Evolutionary conservation across 2,329 filamentous ascomycete species (phyloP), one percentile per base, ranked within the genome.

Genomic region (Cercospora sp.): DNA sequence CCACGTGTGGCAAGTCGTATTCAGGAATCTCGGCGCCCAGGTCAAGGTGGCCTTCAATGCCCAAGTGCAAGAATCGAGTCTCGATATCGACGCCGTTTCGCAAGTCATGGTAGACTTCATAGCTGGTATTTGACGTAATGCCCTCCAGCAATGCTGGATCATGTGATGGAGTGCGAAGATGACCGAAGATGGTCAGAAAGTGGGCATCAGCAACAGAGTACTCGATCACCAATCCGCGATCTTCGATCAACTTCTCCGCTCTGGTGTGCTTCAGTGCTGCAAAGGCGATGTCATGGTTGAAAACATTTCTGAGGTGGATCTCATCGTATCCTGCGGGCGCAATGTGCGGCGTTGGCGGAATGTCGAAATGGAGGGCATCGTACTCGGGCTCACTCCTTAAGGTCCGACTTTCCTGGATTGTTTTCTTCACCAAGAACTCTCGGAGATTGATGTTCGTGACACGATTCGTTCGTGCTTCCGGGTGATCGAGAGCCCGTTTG

Each of bases 251-350:
- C 36, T 20, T 36, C 31, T 58, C 62, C 12, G 33, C 51, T 30
- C 10, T 20, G 36, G 55, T 64, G 16, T 64, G 62, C 33, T 64
- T 59, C 6, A 26, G 6, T 16, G 57, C 62, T 30, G 62, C 62
- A 36, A 64, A 64, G 2, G 51, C 48, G 30, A 64, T 42, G 51
- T 64, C 62, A 36, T 64, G 62, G n/a, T 59, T 42, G 36, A 64
- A 45, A 8, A 28, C 53, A 28, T 59, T 59, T 20, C 62, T 53
- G 13, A 64, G 33, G 18, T 58, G 51, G 36, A 64, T 59, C 23
- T 64, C 33, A 20, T 64, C 62, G 16, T 59, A 64, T 23, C 62
- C 53, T 33, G 39, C 13, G 3, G 62, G 53, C n/a, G 51, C 62
- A 18, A 55, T 5, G 23, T 30, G 20, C 23, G 51, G 51, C 9